Evolutionary conservation across 495 filamentous ascomycete species (phyloP).

Genomic region (Aspergillus sclerotiicarbonarius): DNA sequence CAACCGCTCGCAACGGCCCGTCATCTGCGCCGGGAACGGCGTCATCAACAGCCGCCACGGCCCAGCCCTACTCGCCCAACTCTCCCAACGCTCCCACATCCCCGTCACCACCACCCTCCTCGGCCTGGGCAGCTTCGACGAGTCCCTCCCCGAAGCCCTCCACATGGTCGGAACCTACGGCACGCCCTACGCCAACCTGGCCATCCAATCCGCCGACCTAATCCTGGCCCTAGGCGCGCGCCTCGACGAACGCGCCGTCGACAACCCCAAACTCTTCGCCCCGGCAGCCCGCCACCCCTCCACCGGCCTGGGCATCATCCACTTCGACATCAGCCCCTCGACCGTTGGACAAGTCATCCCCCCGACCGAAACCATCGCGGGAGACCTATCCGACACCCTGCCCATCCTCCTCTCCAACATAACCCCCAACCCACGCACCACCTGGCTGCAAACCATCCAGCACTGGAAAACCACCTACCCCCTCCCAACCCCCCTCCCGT

Average conservation of each 20-base stretch:
- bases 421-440: constrained; percentile 59
- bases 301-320: constrained; percentile 48
- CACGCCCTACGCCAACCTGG: constrained; percentile 62
- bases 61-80: constrained; percentile 45
- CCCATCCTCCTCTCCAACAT: constrained; percentile 68
- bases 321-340: constrained; percentile 65
- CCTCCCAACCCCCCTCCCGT: constrained; percentile 74
- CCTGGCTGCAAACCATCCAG: constrained; percentile 86
- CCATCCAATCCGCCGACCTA: constrained; percentile 63
- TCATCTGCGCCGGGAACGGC: constrained; percentile 62
- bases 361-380: constrained; percentile 60
- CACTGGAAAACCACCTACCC: constrained; percentile 87
- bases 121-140: constrained; percentile 59
- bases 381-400: constrained; percentile 66
- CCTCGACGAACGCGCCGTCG: constrained; percentile 62
- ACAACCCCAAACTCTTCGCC: constrained; percentile 53
- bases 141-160: constrained; percentile 56
- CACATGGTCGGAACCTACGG: constrained; percentile 69
- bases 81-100: constrained; percentile 57
- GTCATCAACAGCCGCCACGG: constrained; percentile 28
- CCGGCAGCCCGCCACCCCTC: constrained; percentile 45
- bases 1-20: constrained; percentile 58
- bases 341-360: constrained; percentile 67
- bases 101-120: constrained; percentile 68
- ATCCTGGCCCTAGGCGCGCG: constrained; percentile 61